These are phyloP conservation scores for Pythium utonaiense DNA, from an alignment of 352 stramenopile species.

Conservation along the genomic window DNA sequence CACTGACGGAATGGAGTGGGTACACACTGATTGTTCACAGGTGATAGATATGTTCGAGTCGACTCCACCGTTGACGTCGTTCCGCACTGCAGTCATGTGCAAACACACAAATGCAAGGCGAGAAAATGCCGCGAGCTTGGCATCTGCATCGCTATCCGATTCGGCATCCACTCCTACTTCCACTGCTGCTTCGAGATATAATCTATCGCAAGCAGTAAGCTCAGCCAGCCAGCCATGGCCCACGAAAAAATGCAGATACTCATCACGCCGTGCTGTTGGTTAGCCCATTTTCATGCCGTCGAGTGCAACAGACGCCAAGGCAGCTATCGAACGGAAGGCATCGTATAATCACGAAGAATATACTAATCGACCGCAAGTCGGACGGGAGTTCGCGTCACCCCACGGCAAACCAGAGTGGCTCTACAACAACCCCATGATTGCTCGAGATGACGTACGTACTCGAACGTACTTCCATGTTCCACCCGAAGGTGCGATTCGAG, in stretches of 20 bases:
- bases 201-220: not conserved
- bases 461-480: conserved; percentile 48
- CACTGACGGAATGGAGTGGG: too few relatives aligned
- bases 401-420: conserved; percentile 39
- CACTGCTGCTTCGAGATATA: conserved; percentile 1
- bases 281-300: conserved; percentile 41
- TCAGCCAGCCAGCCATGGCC: too few relatives aligned
- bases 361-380: conserved; percentile 27
- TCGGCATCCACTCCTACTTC: not conserved
- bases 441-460: conserved; percentile 40
- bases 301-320: conserved; percentile 47
- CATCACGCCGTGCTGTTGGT: not conserved
- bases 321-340: conserved; percentile 47
- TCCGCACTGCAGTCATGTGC: conserved; percentile 58
- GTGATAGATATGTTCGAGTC: conserved; percentile 58
- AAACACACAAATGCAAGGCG: conserved; percentile 57
- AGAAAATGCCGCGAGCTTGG: not conserved
- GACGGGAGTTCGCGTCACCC: conserved; percentile 33
- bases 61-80: conserved; percentile 48
- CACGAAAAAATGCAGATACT: too few relatives aligned
- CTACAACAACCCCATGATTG: conserved; percentile 43
- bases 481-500: conserved; percentile 42
- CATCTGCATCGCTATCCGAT: not conserved
- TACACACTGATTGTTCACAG: conserved; percentile 23
- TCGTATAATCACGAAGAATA: conserved; percentile 55